Evolutionary conservation across 768 basidiomycete species (phyloP), one percentile per base, ranked within the genome.

Genomic region (Pisolithus sp.): DNA sequence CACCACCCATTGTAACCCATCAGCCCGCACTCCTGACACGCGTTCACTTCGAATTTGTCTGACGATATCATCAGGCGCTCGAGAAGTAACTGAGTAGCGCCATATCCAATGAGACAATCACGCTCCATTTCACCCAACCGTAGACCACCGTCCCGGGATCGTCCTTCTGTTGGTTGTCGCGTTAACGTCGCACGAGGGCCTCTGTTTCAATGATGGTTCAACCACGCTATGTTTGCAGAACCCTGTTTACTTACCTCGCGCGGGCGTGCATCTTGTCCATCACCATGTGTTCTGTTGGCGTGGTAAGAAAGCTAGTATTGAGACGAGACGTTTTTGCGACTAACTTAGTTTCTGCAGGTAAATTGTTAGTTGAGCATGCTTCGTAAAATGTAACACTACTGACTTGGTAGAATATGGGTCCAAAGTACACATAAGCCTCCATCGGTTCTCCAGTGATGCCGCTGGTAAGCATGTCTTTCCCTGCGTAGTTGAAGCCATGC

Each of bases 261-360:
- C 96, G 86, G 58, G 96, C 96, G 61, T 99, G 96, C 96, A 99
- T 99, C 77, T 99, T 99, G 77, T 99, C 96, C 86, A 97, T 89
- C 47, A 98, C 95, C 95, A 98, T 98, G 73, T 95, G 94, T 75
- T 94, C 85, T 89, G 58, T 38, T 46, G 37, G 5, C 23, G 21
- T 53, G 21, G 49, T 53, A 57, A 53, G 49, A 60, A 51, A 48
- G 57, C 60, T n/a, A 58, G 45, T 50, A 37, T 43, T 41, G 21
- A 15, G 18, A 38, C 17, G 23, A 53, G 23, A 23, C 31, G 26
- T 24, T 30, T 18, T 39, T 20, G 21, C 41, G 50, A 55, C 90
- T 75, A 68, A 96, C 94, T 98, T 51, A 98, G 78, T 85, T 96
- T 96, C 89, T 94, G 71, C 43, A 49, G 50, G 38, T 37, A 20